Percentiles rank a stretch among this genome's conserved stretches.
Evolutionary conservation across 257 asterid species (phyloP).

Genomic region (Forsythia suspensa): DNA sequence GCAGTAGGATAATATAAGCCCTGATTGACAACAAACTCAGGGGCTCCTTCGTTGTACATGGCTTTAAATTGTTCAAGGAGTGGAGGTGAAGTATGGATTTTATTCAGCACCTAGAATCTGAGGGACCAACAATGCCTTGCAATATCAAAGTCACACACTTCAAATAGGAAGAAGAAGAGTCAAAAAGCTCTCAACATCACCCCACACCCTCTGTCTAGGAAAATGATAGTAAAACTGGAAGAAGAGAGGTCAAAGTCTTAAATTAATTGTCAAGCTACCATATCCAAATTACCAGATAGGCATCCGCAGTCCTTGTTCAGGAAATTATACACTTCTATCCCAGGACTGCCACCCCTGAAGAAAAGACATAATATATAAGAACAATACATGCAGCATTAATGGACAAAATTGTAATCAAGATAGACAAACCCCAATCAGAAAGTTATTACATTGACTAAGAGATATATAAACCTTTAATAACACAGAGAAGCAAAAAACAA

Average conservation of each 20-base stretch:
- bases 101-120: constrained; percentile 57
- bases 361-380: constrained; percentile 21
- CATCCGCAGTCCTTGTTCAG: constrained; percentile 62
- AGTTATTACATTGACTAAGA: not conserved
- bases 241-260: not conserved
- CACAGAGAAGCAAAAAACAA: not conserved
- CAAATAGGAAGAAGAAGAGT: constrained; percentile 1
- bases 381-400: constrained; percentile 1
- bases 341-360: constrained; percentile 53
- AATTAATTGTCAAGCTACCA: not conserved
- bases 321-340: constrained; percentile 59
- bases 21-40: constrained; percentile 68
- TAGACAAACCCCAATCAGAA: not conserved
- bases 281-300: constrained; percentile 46
- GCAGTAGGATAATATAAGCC: constrained; percentile 71
- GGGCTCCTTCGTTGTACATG: constrained; percentile 76
- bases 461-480: not conserved
- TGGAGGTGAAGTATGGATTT: constrained; percentile 41
- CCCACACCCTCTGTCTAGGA: not conserved
- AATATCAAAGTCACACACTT: not conserved
- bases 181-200: not conserved
- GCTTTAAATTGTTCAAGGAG: constrained; percentile 46
- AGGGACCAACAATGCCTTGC: constrained; percentile 10
- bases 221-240: not conserved
- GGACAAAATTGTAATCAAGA: not conserved